These are phyloP conservation scores for Fraxinus nigra DNA, from an alignment of 305 asterid genomes.

Conservation along the genomic window DNA sequence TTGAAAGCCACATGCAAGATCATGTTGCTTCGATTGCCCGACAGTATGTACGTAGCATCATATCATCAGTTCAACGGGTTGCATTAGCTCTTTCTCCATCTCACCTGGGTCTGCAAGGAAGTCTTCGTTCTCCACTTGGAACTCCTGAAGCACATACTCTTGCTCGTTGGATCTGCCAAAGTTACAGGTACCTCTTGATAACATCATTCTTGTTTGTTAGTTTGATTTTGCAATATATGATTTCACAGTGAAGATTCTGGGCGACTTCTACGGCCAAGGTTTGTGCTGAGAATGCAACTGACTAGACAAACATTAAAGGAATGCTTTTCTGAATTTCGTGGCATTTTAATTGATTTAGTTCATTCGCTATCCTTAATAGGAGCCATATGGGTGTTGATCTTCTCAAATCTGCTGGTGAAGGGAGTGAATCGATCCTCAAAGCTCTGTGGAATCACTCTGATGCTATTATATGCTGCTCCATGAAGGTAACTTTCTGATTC, in stretches of 20 bases:
- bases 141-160: constrained; percentile 92
- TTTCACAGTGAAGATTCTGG: neutral
- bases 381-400: constrained; percentile 70
- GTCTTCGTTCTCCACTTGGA: constrained; percentile 71
- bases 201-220: neutral
- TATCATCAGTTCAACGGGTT: constrained; percentile 92
- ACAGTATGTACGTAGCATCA: constrained; percentile 82
- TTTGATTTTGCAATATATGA: neutral
- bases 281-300: neutral
- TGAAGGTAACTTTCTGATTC: constrained; percentile 48
- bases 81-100: constrained; percentile 85
- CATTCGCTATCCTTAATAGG: constrained; percentile 34
- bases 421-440: constrained; percentile 70
- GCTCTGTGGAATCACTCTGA: constrained; percentile 85
- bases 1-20: constrained; percentile 94
- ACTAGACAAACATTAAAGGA: neutral
- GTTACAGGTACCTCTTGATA: constrained; percentile 55
- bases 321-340: neutral
- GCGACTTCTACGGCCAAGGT: neutral
- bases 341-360: neutral
- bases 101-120: constrained; percentile 57
- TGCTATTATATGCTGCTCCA: constrained; percentile 86
- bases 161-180: constrained; percentile 84
- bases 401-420: constrained; percentile 62
- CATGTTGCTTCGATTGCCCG: constrained; percentile 83